Base-by-base conservation (phyloP, 441 rosid genomes). In the Brassica balearica region DNA sequence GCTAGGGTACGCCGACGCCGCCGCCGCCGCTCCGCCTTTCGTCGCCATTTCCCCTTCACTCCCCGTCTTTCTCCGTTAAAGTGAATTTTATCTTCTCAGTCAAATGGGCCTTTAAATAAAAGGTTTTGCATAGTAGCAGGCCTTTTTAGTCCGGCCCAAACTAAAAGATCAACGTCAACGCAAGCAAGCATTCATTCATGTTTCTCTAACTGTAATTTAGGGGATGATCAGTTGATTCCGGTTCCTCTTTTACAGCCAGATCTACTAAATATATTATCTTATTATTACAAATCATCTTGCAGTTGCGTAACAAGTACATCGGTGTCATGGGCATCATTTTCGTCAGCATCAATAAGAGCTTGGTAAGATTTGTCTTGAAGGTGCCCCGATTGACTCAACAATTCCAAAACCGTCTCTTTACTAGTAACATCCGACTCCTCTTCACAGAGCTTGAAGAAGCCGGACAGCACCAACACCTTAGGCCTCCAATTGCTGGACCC, bases 401-500 rank as follows among this genome's bases (percentile, higher is more conserved):
- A 59, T 76, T 73, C 72, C 85, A 71, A 23, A 59, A 80, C 80
- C 6, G 73, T 62, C 65, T 75, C 80, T 71, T 80, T 80, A 60
- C 80, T 71, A 66, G 65, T 1, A 34, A 48, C 69, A 71, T 75
- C 83, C 59, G 80, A 72, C 80, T 83, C 91, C 78, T 88, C 97
- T 56, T 88, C 87, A 32, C 99, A 81, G 9, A 76, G 77, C 78
- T 67, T 76, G 68, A 81, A 72, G 75, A 81, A 76, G 62, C 77
- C 75, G 12, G 85, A 64, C 60, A 95, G 46, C 73, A 75, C 82
- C 82, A 65, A 63, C 60, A 91, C 89, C 77, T 88, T 95, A 8
- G 96, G 96, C 87, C 86, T 90, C 99, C 99, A 95, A 77, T 80
- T 85, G 80, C 36, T 86, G 22, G 89, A 85, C 69, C 91, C 90